Base-by-base conservation (phyloP, 257 asterid genomes). In the Cordia subcordata region DNA sequence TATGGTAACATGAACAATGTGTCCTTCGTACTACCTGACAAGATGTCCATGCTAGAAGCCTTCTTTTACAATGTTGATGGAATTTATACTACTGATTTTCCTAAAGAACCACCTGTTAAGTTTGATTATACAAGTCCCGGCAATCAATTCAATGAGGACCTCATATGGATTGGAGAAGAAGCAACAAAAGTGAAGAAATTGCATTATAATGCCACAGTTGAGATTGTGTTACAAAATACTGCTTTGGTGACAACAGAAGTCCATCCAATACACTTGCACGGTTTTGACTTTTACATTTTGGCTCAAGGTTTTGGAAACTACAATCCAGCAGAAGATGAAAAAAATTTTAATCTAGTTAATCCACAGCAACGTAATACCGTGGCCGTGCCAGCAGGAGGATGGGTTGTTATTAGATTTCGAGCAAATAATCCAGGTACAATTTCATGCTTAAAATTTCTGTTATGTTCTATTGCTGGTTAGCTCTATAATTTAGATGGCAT, bases 321-420 rank as follows among this genome's bases (percentile, higher is more conserved):
- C 38, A 53, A 68, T 55, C 57, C 62, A 53, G 60, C 47, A 40
- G 67, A 68, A 49, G 62, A n/a, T n/a, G n/a, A 66, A 1, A 66
- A 57, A 8, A 61, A 53, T 8, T 68, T 60, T 53, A 68, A 68
- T 54, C 38, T 68, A 27, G 58, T 68, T 8, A 66, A 68, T 49
- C 72, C 72, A 20, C 72, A 66, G 16, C 61, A 68, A 35, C 61
- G 72, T 55, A 68, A 68, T 62, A 68, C 72, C 0, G 45, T 68
- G 10, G 72, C 67, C 18, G 72, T 68, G 11, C 72, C 72, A 23
- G 61, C 72, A n/a, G 72, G 72, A 20, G 72, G 72, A 27, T 68
- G 72, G 72, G 49, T 62, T 5, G 72, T 66, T 10, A 68, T 27
- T 27, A 27, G 35, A 27, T 27, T 27, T 27, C 35, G 35, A 27